phyloP scores from a whole-genome alignment of 352 stramenopile species.

The Aphanomyces stellatus region DNA sequence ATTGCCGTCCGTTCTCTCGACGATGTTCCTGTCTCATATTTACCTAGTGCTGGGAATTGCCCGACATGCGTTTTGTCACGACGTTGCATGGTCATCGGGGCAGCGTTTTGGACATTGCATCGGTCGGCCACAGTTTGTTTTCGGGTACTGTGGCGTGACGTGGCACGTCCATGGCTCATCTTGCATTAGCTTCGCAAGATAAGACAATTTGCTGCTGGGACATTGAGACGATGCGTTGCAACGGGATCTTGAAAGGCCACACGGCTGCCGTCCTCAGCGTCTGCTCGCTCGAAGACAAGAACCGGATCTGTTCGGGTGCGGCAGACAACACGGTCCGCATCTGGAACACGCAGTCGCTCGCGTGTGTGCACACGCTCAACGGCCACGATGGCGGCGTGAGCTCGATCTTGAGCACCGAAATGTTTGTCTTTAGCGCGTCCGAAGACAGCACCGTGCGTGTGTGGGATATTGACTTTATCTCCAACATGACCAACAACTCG shows the following conservation, averaged over 20 bases:
- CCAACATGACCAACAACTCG: constrained; percentile 10
- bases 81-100: constrained; percentile 4
- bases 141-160: background rate
- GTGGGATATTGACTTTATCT: constrained; percentile 20
- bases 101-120: constrained; percentile 12
- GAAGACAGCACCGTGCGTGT: constrained; percentile 16
- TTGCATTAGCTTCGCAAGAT: background rate
- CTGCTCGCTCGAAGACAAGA: constrained; percentile 15
- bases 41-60: constrained; percentile 7
- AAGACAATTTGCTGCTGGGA: constrained; percentile 16
- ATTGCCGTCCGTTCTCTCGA: background rate
- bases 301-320: constrained; percentile 15
- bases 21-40: background rate
- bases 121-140: constrained; percentile 8
- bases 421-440: constrained; percentile 19
- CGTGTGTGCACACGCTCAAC: constrained; percentile 16
- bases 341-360: constrained; percentile 19
- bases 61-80: background rate
- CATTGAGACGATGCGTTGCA: constrained; percentile 18
- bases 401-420: constrained; percentile 9
- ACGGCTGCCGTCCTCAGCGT: constrained; percentile 4
- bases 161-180: background rate
- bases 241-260: constrained; percentile 16
- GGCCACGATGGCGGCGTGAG: constrained; percentile 5
- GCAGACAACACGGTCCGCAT: constrained; percentile 16